phyloP scores from a whole-genome alignment of 345 rosid genomes.

The Litchi chinensis region DNA sequence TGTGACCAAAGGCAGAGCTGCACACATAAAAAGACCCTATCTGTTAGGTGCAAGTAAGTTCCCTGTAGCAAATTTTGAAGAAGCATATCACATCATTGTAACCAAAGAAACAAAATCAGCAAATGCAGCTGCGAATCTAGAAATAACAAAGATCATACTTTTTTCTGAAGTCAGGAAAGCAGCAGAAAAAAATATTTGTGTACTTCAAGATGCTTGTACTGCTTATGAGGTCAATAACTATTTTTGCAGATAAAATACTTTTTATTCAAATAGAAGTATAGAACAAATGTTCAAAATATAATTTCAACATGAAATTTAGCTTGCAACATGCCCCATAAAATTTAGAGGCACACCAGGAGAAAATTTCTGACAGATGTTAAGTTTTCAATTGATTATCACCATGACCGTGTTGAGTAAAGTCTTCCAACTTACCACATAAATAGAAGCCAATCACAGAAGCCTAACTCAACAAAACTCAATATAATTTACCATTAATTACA shows the following conservation, averaged over 20 bases:
- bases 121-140: neutral
- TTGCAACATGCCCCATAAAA: neutral
- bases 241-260: too few relatives aligned
- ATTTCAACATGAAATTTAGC: too few relatives aligned
- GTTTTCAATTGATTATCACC: neutral
- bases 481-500: too few relatives aligned
- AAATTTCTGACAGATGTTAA: neutral
- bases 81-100: neutral
- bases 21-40: neutral
- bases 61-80: neutral
- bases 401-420: neutral
- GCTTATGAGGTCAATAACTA: too few relatives aligned
- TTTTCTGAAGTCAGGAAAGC: neutral
- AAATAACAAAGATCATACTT: neutral
- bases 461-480: neutral
- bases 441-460: neutral
- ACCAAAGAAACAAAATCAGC: neutral
- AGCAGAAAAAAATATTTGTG: neutral
- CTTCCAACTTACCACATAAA: neutral
- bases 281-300: too few relatives aligned
- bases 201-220: neutral
- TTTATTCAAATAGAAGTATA: too few relatives aligned
- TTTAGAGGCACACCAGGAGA: neutral
- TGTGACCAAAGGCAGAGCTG: conserved; percentile 40
- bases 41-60: neutral